Percentiles rank a stretch among this genome's conserved stretches.
phyloP scores from a whole-genome alignment of 805 yeast species.

The Blastobotrys chiropterorum region DNA sequence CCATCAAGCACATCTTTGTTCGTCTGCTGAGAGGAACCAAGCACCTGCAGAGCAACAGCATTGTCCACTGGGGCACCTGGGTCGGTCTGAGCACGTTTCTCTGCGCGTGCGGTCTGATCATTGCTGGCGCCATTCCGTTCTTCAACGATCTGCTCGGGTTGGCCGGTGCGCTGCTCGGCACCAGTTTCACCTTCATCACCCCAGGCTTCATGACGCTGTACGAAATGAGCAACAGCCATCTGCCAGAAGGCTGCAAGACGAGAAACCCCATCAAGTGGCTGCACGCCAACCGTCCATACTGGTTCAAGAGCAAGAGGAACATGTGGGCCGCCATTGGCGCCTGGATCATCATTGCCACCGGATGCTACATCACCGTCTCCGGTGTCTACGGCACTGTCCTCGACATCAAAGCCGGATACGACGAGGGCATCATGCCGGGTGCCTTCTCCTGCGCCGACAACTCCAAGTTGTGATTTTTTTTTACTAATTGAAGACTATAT shows the following conservation, averaged over 20 bases:
- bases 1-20: conserved; percentile 4
- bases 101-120: neutral
- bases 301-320: conserved; percentile 1
- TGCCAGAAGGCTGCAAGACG: neutral
- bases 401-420: conserved; percentile 3
- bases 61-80: conserved; percentile 7
- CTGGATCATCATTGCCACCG: conserved; percentile 4
- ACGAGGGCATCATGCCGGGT: neutral
- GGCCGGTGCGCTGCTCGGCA: conserved; percentile 6
- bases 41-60: conserved; percentile 6
- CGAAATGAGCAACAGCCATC: neutral
- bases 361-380: conserved; percentile 3
- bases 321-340: neutral
- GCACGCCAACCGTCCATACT: neutral
- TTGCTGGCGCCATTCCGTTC: conserved; percentile 6
- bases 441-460: conserved; percentile 7
- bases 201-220: conserved; percentile 7
- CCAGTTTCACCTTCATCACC: conserved; percentile 5
- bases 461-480: neutral
- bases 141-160: conserved; percentile 7
- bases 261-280: neutral
- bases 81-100: neutral
- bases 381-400: conserved; percentile 5
- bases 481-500: too few species aligned
- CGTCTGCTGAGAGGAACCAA: conserved; percentile 3